These are phyloP conservation scores for Xylariaceae sp. DNA, from an alignment of 2,329 filamentous ascomycete species.

Conservation along the genomic window DNA sequence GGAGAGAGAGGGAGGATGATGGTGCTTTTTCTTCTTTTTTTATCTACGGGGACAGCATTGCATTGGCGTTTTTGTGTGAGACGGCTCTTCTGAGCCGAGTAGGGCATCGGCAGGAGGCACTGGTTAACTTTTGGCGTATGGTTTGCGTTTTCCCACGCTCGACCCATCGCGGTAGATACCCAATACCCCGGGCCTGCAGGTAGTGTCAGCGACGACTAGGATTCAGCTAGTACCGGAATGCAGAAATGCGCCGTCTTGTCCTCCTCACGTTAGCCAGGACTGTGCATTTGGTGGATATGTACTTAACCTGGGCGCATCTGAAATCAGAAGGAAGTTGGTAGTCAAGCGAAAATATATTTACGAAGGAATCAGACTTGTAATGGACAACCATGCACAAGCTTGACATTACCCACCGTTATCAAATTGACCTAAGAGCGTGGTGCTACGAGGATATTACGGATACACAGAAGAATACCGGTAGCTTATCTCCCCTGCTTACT, in stretches of 20 bases:
- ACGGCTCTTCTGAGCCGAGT: conserved; percentile 25
- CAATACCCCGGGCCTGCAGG: conserved; percentile 13
- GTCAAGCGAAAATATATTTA: too few relatives aligned
- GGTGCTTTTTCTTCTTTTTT: conserved; percentile 10
- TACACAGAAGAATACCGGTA: too few relatives aligned
- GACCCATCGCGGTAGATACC: conserved; percentile 17
- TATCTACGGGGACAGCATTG: conserved; percentile 33
- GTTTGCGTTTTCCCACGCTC: conserved; percentile 32
- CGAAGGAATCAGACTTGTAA: too few relatives aligned
- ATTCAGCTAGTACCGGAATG: background rate
- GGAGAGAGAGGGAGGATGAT: background rate
- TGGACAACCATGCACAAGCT: too few relatives aligned
- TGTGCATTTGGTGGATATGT: too few relatives aligned
- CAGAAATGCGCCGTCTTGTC: conserved; percentile 1
- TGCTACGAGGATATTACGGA: too few relatives aligned
- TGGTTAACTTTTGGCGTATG: conserved; percentile 37
- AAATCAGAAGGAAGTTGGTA: too few relatives aligned
- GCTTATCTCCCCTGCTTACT: too few relatives aligned
- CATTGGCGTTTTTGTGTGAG: conserved; percentile 37
- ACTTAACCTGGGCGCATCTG: too few relatives aligned
- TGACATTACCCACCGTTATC: too few relatives aligned
- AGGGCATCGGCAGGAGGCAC: conserved; percentile 36
- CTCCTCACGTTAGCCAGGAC: background rate
- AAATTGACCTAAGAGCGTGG: too few relatives aligned
- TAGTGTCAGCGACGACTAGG: conserved; percentile 11